These are phyloP conservation scores for Plantago lanceolata DNA, from an alignment of 305 asterid genomes.

Conservation along the genomic window DNA sequence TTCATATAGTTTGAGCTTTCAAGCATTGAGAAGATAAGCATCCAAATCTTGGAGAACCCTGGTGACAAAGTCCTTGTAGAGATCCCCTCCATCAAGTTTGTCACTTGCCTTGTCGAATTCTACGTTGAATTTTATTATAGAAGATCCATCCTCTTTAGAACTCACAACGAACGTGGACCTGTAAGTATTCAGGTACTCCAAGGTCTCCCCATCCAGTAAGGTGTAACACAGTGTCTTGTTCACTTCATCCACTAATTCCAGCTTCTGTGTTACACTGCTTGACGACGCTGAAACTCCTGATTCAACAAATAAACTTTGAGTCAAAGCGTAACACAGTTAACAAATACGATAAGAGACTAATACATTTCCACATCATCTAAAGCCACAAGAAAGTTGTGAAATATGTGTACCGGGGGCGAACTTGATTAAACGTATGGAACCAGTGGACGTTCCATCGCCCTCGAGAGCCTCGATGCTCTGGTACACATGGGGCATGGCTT, in stretches of 20 bases:
- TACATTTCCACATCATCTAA: too few species aligned
- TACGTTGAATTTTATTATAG: constrained; percentile 51
- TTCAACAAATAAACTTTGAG: neutral
- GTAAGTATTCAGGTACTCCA: constrained; percentile 57
- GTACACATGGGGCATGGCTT: constrained; percentile 55
- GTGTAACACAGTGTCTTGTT: constrained; percentile 37
- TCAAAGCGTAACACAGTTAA: neutral
- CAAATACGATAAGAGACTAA: too few species aligned
- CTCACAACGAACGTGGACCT: constrained; percentile 39
- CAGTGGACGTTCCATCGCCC: constrained; percentile 73
- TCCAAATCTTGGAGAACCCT: constrained; percentile 44
- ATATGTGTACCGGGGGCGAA: constrained; percentile 23
- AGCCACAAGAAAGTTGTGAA: too few species aligned
- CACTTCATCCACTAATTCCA: constrained; percentile 60
- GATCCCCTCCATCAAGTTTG: constrained; percentile 48
- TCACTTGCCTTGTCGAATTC: constrained; percentile 61
- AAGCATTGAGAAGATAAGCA: constrained; percentile 35
- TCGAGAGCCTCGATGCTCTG: constrained; percentile 53
- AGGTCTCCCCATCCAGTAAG: constrained; percentile 56
- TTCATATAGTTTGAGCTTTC: neutral
- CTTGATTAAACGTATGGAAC: constrained; percentile 50
- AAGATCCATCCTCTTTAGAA: constrained; percentile 38
- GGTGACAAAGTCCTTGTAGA: constrained; percentile 40
- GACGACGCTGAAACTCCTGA: constrained; percentile 40
- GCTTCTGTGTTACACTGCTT: constrained; percentile 56